Conservation (phyloP, 1,139 yeast species). For the Tardiomyces digboiensis region DNA sequence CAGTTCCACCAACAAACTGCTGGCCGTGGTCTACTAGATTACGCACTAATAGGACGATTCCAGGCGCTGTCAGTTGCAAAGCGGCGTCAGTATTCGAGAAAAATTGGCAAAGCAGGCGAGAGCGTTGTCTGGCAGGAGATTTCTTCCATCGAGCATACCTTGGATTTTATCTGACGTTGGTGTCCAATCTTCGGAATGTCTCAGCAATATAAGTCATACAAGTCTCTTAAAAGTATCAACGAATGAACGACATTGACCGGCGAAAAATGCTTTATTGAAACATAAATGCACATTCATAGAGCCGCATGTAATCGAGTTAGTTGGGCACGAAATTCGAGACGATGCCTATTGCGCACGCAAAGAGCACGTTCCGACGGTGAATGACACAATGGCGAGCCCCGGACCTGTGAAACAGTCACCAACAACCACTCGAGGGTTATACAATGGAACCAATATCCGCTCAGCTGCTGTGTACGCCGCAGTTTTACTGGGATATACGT, state of each 20-base stretch:
- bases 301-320: too few relatives aligned
- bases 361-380: too few relatives aligned
- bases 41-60: conserved; percentile 17
- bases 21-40: conserved; percentile 16
- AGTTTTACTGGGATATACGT: neutral
- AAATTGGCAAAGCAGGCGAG: neutral
- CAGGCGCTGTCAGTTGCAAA: conserved; percentile 11
- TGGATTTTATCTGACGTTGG: neutral
- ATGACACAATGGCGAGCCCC: neutral
- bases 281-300: too few relatives aligned
- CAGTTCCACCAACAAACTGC: conserved; percentile 2
- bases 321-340: too few relatives aligned
- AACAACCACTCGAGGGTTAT: too few relatives aligned
- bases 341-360: too few relatives aligned
- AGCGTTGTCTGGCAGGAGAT: neutral
- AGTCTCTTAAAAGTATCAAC: too few relatives aligned
- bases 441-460: neutral
- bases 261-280: too few relatives aligned
- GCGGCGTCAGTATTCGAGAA: neutral
- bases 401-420: neutral
- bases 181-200: too few relatives aligned
- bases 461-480: neutral
- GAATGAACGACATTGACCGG: too few relatives aligned
- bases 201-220: too few relatives aligned
- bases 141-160: neutral